phyloP scores from a whole-genome alignment of 2,329 filamentous ascomycete species.

The Xylaria sp. region DNA sequence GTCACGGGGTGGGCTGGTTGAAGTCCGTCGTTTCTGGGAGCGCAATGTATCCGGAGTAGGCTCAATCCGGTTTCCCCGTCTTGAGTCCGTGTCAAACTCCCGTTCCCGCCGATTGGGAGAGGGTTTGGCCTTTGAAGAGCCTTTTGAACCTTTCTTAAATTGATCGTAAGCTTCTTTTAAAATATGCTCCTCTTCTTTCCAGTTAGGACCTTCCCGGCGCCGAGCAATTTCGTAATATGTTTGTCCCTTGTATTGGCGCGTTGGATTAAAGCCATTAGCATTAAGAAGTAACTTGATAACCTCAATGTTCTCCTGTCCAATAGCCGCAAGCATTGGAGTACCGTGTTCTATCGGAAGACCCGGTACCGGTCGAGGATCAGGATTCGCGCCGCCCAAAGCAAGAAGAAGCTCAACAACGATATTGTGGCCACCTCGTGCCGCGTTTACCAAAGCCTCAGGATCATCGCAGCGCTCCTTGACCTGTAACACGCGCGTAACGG shows the following conservation, averaged over 20 bases:
- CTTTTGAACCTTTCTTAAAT: constrained; percentile 64
- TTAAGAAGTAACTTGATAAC: constrained; percentile 83
- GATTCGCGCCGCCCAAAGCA: constrained; percentile 71
- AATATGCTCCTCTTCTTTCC: constrained; percentile 87
- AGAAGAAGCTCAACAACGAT: constrained; percentile 83
- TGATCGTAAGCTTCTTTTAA: constrained; percentile 80
- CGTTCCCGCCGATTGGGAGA: constrained; percentile 58
- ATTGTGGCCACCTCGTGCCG: constrained; percentile 90
- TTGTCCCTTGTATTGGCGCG: constrained; percentile 77
- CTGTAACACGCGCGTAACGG: constrained; percentile 68
- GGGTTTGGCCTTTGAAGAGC: constrained; percentile 60
- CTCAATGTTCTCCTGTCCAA: constrained; percentile 86
- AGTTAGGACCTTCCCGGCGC: constrained; percentile 83
- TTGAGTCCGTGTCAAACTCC: constrained; percentile 56
- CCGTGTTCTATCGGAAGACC: constrained; percentile 75
- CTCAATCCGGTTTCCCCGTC: constrained; percentile 57
- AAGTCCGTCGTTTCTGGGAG: constrained; percentile 57
- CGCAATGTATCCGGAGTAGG: constrained; percentile 56
- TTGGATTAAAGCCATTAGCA: constrained; percentile 83
- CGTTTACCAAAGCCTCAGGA: constrained; percentile 87
- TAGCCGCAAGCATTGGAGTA: constrained; percentile 93
- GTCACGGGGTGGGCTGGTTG: constrained; percentile 61
- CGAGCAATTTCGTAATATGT: constrained; percentile 90
- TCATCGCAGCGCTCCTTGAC: constrained; percentile 74
- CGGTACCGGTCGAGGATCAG: constrained; percentile 74